Evolutionary conservation across 2,329 filamentous ascomycete species (phyloP).

Genomic region (Arthrobotrys megalospora): DNA sequence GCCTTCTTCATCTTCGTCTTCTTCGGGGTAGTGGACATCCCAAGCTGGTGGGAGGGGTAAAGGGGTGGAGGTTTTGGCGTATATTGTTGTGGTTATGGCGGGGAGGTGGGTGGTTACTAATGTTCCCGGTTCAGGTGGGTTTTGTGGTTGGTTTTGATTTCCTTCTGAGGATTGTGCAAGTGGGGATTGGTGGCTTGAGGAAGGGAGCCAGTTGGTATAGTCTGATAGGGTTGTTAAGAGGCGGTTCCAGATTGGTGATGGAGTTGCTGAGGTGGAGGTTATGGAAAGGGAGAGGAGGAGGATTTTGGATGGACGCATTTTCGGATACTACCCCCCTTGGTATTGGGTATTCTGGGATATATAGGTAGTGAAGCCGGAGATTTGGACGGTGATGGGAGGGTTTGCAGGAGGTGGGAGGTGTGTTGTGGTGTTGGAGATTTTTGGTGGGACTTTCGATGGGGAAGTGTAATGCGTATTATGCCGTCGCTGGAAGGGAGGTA

Average conservation of each 20-base stretch:
- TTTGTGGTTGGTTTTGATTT: not conserved
- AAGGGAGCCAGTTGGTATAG: conserved; percentile 12
- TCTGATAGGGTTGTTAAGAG: conserved; percentile 32
- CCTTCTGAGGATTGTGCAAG: not conserved
- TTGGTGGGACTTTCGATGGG: not conserved
- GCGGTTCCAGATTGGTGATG: conserved; percentile 50
- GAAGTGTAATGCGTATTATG: conserved; percentile 22
- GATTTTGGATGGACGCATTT: conserved; percentile 35
- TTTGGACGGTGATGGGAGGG: not conserved
- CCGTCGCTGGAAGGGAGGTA: conserved; percentile 35
- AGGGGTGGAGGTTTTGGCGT: conserved; percentile 53
- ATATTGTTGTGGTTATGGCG: conserved; percentile 47
- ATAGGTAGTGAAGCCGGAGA: not conserved
- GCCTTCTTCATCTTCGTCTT: conserved; percentile 37
- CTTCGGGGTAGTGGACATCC: conserved; percentile 52
- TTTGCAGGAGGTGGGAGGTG: not conserved
- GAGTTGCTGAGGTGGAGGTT: conserved; percentile 28
- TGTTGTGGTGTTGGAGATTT: conserved; percentile 60
- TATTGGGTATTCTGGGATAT: not conserved
- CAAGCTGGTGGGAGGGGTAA: conserved; percentile 50
- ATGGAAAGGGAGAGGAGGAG: conserved; percentile 31
- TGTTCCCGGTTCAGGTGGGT: conserved; percentile 24
- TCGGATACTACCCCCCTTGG: not conserved
- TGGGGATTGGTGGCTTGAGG: conserved; percentile 25
- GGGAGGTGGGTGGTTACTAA: conserved; percentile 46